These are phyloP conservation scores for Juglanconis sp. DNA, from an alignment of 2,329 filamentous ascomycete genomes.

Conservation along the genomic window DNA sequence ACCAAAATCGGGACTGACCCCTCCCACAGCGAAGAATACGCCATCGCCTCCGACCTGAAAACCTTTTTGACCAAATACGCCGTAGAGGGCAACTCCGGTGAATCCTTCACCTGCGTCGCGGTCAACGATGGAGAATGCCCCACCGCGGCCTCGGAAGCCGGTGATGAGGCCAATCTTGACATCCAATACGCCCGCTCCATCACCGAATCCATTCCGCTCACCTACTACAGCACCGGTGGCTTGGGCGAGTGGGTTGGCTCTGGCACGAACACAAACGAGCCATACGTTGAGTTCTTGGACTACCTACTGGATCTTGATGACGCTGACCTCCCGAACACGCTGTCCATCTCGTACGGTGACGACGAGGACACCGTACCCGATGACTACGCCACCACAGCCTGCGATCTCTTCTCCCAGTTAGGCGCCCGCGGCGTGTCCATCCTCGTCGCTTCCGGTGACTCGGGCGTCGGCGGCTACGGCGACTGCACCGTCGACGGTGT, in stretches of 20 bases:
- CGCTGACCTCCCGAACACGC: slow-evolving; percentile 56
- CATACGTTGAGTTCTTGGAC: slow-evolving; percentile 62
- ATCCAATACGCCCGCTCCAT: slow-evolving; percentile 26
- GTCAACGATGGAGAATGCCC: slow-evolving; percentile 32
- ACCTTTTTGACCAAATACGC: slow-evolving; percentile 10
- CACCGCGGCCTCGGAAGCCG: slow-evolving; percentile 33
- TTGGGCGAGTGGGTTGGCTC: slow-evolving; percentile 23
- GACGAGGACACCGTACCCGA: slow-evolving; percentile 55
- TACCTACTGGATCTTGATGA: slow-evolving; percentile 55
- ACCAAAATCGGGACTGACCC: slow-evolving; percentile 52
- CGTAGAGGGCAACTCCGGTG: slow-evolving; percentile 1
- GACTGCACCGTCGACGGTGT: slow-evolving; percentile 22
- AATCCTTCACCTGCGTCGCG: slow-evolving; percentile 48
- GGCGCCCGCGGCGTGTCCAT: slow-evolving; percentile 64
- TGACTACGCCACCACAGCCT: slow-evolving; percentile 49
- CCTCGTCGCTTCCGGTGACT: slow-evolving; percentile 62
- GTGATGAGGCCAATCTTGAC: slow-evolving; percentile 61
- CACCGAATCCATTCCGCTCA: slow-evolving; percentile 29
- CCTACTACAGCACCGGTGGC: slow-evolving; percentile 23
- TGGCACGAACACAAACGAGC: slow-evolving; percentile 55
- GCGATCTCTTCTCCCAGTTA: slow-evolving; percentile 61
- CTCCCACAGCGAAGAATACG: slow-evolving; percentile 38
- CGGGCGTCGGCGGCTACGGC: slow-evolving; percentile 30
- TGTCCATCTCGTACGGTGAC: slow-evolving; percentile 70
- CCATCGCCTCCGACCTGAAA: slow-evolving; percentile 30